phyloP scores from a whole-genome alignment of 129 eudicot species.

The Artemisia tridentata region DNA sequence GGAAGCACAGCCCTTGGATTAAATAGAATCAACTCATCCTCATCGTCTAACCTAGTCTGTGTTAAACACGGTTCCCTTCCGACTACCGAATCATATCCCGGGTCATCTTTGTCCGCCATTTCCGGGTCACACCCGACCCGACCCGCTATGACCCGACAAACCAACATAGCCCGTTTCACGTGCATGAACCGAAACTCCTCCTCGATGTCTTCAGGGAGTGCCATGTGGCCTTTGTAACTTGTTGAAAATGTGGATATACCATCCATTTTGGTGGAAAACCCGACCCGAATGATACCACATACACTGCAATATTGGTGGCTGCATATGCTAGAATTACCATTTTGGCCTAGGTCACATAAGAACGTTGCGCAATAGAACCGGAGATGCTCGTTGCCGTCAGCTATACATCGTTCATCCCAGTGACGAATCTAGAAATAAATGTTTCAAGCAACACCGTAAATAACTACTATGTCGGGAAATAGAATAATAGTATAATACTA shows the following conservation, averaged over 20 bases:
- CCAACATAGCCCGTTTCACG: conserved; percentile 83
- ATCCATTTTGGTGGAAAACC: conserved; percentile 82
- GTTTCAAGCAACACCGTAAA: too few species aligned
- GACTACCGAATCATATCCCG: conserved; percentile 78
- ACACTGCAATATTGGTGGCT: conserved; percentile 71
- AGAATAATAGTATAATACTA: too few species aligned
- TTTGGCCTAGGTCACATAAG: conserved; percentile 69
- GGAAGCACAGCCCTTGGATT: conserved; percentile 98
- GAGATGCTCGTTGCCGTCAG: conserved; percentile 87
- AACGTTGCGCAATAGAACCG: conserved; percentile 83
- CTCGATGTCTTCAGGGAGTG: conserved; percentile 78
- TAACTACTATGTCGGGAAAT: too few species aligned
- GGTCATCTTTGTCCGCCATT: conserved; percentile 57
- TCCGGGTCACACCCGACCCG: conserved; percentile 80
- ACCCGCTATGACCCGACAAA: conserved; percentile 87
- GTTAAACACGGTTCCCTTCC: conserved; percentile 46
- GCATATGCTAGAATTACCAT: conserved; percentile 69
- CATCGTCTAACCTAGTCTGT: conserved; percentile 48
- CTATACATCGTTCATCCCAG: conserved; percentile 67
- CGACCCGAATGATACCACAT: conserved; percentile 74
- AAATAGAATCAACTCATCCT: conserved; percentile 74
- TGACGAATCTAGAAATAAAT: neutral
- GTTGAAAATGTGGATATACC: conserved; percentile 76
- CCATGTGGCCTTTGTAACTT: conserved; percentile 79
- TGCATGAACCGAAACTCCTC: conserved; percentile 80